These are phyloP conservation scores for Fusarium equiseti DNA, from an alignment of 2,329 filamentous ascomycete genomes.

Conservation along the genomic window DNA sequence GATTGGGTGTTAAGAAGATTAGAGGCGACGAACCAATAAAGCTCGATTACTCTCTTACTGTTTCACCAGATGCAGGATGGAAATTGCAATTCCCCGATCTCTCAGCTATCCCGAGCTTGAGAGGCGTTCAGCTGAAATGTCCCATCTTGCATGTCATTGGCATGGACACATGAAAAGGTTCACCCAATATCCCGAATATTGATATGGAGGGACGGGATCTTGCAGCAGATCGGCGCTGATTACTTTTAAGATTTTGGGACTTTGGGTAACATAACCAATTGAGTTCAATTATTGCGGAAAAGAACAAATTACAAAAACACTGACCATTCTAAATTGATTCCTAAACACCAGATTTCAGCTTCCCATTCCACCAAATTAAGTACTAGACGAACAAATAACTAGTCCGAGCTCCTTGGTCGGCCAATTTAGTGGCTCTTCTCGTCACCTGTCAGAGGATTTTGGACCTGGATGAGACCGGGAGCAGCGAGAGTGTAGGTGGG, in stretches of 20 bases:
- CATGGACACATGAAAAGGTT: neutral
- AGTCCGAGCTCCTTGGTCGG: neutral
- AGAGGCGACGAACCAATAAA: neutral
- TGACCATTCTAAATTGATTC: neutral
- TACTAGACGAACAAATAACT: slow-evolving; percentile 3
- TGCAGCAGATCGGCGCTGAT: slow-evolving; percentile 6
- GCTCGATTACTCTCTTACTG: neutral
- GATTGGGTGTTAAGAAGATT: neutral
- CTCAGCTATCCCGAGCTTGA: neutral
- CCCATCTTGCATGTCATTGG: slow-evolving; percentile 2
- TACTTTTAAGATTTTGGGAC: neutral
- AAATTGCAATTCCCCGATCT: neutral
- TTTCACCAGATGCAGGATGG: neutral
- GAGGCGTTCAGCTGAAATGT: neutral
- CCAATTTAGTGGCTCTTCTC: slow-evolving; percentile 2
- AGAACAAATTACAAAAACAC: neutral
- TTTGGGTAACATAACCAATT: neutral
- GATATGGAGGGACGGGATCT: slow-evolving; percentile 29
- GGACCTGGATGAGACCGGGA: slow-evolving; percentile 52
- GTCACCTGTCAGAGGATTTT: slow-evolving; percentile 18
- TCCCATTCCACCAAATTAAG: neutral
- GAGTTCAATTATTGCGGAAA: slow-evolving; percentile 7
- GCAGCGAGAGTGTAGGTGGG: slow-evolving; percentile 46
- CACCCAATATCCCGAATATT: slow-evolving; percentile 13
- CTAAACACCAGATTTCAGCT: neutral